Evolutionary conservation across 208 protist species (phyloP), one percentile per base, ranked within the genome.

Genomic region (Acanthamoeba sp.): DNA sequence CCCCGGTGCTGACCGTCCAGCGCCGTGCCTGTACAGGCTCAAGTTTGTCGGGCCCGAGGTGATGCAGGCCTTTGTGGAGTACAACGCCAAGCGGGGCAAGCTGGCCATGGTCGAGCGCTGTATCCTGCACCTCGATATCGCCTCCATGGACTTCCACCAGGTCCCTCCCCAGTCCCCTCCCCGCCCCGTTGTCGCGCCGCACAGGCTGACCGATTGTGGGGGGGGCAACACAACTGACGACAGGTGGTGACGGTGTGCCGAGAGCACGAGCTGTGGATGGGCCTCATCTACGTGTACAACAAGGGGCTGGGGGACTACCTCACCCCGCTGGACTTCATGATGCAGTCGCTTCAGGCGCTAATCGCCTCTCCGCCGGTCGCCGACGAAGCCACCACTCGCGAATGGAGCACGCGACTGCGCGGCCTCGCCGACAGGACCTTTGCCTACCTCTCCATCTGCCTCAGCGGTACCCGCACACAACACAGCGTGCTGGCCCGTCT

Each of bases 61-160:
- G 1, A 96, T 96, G 95, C 88, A 96, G 84, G 91, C 73, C 22
- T 84, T 96, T 32, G 95, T 96, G 50, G 55, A 48, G 9, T 71
- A 96, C 42, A 94, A 95, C 50, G 89, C 88, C 52, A 88, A 90
- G 29, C 20, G 84, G 0, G 57, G 71, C 14, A 90, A 94, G 27
- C 57, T 96, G 10, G 62, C n/a, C 3, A n/a, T 84, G 50, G 95
- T 95, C 1, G 95, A 95, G 89, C 95, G 94, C 59, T 95, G 93
- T 82, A 87, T 96, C 24, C 73, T 96, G 3, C 95, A 96, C 64
- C 36, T 96, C 1, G 93, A 96, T 42, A 94, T 96, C 42, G 66
- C 94, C 34, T 62, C n/a, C 32, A 89, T 96, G 16, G 95, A 96
- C 73, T 96, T 96, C 27, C 95, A 96, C 48, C 93, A 96, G 66